phyloP scores from a whole-genome alignment of 371 early-diverging fungal genomes.

The Apophysomyces trapeziformis region DNA sequence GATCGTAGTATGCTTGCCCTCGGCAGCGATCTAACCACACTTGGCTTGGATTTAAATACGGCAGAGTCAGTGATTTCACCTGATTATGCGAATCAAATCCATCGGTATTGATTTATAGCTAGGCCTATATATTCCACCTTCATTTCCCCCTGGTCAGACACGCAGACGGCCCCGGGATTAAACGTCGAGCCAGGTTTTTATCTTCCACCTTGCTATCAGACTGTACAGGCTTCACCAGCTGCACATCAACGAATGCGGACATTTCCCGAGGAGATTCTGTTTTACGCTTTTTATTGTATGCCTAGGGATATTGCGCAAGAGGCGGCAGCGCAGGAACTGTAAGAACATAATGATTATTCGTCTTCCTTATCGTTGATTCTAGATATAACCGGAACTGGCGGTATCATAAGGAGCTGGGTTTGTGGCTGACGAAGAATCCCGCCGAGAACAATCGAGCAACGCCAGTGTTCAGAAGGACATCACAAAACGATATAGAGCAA shows the following conservation, averaged over 20 bases:
- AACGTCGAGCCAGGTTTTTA: constrained; percentile 75
- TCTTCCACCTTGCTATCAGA: constrained; percentile 72
- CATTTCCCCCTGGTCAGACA: constrained; percentile 82
- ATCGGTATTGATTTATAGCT: constrained; percentile 28
- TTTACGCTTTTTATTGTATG: constrained; percentile 94
- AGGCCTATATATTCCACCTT: constrained; percentile 73
- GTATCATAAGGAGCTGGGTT: constrained; percentile 82
- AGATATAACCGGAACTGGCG: constrained; percentile 84
- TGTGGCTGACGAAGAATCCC: constrained; percentile 81
- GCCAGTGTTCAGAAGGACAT: constrained; percentile 44
- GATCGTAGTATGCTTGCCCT: constrained; percentile 72
- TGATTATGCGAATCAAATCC: not conserved
- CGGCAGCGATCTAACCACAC: constrained; percentile 75
- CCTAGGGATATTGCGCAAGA: constrained; percentile 87
- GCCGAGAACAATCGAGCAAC: constrained; percentile 29
- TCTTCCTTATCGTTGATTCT: not conserved
- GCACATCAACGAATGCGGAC: constrained; percentile 67
- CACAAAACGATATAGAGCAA: constrained; percentile 63
- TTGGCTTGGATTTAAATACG: constrained; percentile 77
- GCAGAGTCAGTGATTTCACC: constrained; percentile 53
- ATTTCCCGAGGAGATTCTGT: constrained; percentile 88
- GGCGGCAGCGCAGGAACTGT: constrained; percentile 88
- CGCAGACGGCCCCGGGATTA: constrained; percentile 46
- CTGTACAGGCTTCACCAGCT: constrained; percentile 68
- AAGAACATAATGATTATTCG: constrained; percentile 17